A percentile compares a stretch with the other conserved stretches of the same genome.
Conservation (phyloP, 2,329 filamentous ascomycete genomes). For the Paracoccidioides lutzii region DNA sequence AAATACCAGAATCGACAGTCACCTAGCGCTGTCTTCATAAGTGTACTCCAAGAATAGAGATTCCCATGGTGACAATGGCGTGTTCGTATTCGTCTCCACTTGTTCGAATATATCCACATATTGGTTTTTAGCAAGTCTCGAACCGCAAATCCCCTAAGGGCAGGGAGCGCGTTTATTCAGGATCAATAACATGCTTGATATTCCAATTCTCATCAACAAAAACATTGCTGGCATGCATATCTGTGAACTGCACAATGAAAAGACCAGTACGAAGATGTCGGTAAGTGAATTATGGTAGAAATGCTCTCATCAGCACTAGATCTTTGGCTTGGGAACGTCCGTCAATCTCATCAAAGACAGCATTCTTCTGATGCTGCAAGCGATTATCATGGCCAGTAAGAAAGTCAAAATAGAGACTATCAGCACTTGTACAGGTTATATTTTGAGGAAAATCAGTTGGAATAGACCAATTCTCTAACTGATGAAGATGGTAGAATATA, state of each 20-base stretch:
- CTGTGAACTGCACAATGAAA: slow-evolving; percentile 24
- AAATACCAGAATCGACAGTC: slow-evolving; percentile 8
- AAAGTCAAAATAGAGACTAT: slow-evolving; percentile 15
- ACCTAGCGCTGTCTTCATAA: slow-evolving; percentile 3
- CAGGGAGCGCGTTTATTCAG: slow-evolving; percentile 24
- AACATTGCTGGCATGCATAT: slow-evolving; percentile 21
- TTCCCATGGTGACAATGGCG: not conserved
- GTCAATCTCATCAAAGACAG: slow-evolving; percentile 2
- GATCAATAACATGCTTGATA: slow-evolving; percentile 23
- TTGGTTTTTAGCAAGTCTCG: not conserved
- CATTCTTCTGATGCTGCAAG: slow-evolving; percentile 15
- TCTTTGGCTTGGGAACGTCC: slow-evolving; percentile 7
- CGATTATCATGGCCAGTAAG: slow-evolving; percentile 15
- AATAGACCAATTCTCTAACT: slow-evolving; percentile 15
- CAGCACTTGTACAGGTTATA: slow-evolving; percentile 14
- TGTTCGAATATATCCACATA: slow-evolving; percentile 8
- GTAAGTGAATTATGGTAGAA: slow-evolving; percentile 16
- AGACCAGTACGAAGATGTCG: slow-evolving; percentile 19
- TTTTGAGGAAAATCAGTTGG: slow-evolving; percentile 13
- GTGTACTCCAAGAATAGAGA: not conserved
- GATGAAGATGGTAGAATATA: slow-evolving; percentile 11
- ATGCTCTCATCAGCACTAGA: slow-evolving; percentile 19
- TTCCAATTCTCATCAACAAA: slow-evolving; percentile 20
- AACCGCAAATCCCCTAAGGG: slow-evolving; percentile 18
- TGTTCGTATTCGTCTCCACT: slow-evolving; percentile 7